These are phyloP conservation scores for Rosa persica DNA, from an alignment of 306 rosid species.

Conservation along the genomic window DNA sequence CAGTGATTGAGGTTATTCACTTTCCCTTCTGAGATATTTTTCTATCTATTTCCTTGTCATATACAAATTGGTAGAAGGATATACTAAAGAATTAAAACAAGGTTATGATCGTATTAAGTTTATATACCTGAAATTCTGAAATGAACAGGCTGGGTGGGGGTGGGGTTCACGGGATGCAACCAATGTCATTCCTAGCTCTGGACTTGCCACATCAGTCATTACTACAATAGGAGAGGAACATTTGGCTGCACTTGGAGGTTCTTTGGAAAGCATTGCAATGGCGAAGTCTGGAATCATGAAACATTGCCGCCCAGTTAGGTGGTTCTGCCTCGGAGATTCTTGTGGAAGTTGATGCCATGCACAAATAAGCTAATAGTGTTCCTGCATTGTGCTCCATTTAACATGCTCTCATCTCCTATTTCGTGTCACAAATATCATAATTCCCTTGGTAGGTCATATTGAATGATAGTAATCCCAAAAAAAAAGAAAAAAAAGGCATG, in stretches of 20 bases:
- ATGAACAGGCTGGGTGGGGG: constrained; percentile 79
- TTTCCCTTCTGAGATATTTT: constrained; percentile 14
- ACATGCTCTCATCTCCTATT: too few relatives aligned
- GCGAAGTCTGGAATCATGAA: constrained; percentile 96
- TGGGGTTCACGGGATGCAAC: constrained; percentile 95
- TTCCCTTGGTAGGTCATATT: background rate
- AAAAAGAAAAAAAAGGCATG: too few relatives aligned
- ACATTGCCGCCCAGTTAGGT: constrained; percentile 79
- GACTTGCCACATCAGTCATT: constrained; percentile 64
- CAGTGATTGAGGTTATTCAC: constrained; percentile 77
- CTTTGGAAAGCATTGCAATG: constrained; percentile 86
- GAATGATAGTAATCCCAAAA: background rate
- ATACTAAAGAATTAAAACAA: background rate
- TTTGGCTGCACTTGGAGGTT: constrained; percentile 94
- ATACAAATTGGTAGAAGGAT: background rate
- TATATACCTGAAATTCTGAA: constrained; percentile 1
- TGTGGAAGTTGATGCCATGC: background rate
- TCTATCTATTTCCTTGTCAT: background rate
- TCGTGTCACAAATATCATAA: background rate
- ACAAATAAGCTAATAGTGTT: background rate
- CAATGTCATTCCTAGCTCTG: constrained; percentile 69
- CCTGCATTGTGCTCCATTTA: too few relatives aligned
- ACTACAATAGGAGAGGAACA: constrained; percentile 91
- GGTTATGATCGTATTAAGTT: constrained; percentile 7
- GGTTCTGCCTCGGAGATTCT: constrained; percentile 47